Evolutionary conservation across 805 yeast species (phyloP), one percentile per base, ranked within the genome.

Genomic region (Wickerhamiella galacta): DNA sequence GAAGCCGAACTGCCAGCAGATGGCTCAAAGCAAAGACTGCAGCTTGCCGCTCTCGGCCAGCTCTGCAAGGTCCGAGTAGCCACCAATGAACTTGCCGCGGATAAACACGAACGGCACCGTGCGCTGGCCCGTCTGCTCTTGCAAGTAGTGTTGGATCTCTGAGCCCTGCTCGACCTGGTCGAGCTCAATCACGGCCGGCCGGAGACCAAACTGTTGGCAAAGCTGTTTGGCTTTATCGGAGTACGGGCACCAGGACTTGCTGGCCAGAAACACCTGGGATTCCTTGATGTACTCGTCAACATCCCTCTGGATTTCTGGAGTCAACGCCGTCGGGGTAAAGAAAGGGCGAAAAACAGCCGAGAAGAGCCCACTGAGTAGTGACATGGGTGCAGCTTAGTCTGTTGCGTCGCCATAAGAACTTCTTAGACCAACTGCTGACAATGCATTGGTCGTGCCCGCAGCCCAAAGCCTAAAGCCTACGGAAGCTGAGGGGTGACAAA

Each of bases 91-190:
- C 59, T 85, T 68, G 39, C 94, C 95, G 30, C 66, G 73, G 54
- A 87, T 82, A 61, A 77, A 87, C 46, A 87, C 68, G 54, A 78
- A 83, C 41, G 98, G 98, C 40, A 87, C 96, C 25, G 95, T 82
- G 45, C 73, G 68, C 65, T 87, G 96, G 39, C 93, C 90, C 25
- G 93, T 79, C 39, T 82, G 56, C 52, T 76, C 71, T 33, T 53
- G 55, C 39, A 87, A 64, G 43, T 92, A 92, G 31, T 61, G 75
- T 61, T 85, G 95, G 45, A 83, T 70, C 20, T 75, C 85, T 30
- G 61, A 58, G 37, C 95, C 95, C 39, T 82, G 85, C n/a, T 57
- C 66, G 37, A 40, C 31, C 32, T 37, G 40, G 39, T 52, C 55
- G 25, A 54, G 47, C 44, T 51, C 55, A 20, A 49, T 36, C 20